Evolutionary conservation across 176 grass and related monocot genomes (phyloP).

Genomic region (Lolium multiflorum): DNA sequence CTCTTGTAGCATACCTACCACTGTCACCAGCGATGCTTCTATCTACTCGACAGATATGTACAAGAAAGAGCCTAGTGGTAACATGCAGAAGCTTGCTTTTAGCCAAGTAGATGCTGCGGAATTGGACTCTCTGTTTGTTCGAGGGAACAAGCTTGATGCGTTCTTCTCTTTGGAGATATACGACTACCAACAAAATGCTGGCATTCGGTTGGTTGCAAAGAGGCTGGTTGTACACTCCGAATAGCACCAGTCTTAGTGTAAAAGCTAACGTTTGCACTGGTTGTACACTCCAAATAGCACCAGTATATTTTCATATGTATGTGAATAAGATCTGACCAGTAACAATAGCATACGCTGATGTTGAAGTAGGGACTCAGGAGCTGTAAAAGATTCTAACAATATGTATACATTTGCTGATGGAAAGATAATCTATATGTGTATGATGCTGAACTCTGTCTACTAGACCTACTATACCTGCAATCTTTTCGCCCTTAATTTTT

Average conservation of each 20-base stretch:
- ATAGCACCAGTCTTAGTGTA: constrained; percentile 40
- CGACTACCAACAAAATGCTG: constrained; percentile 83
- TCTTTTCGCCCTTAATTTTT: not conserved
- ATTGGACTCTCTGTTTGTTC: constrained; percentile 62
- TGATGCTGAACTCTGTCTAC: not conserved
- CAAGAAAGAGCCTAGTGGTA: constrained; percentile 63
- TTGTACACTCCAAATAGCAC: not conserved
- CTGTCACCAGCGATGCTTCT: constrained; percentile 30
- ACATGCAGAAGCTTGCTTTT: constrained; percentile 76
- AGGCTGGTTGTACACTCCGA: constrained; percentile 69
- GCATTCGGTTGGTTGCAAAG: constrained; percentile 72
- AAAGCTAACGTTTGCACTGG: constrained; percentile 36
- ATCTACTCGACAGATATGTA: constrained; percentile 80
- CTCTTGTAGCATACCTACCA: constrained; percentile 73
- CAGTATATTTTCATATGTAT: constrained; percentile 32
- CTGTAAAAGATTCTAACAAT: constrained; percentile 12
- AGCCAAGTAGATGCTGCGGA: constrained; percentile 62
- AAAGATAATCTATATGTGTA: not conserved
- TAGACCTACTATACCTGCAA: not conserved
- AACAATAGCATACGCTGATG: constrained; percentile 5
- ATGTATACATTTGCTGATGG: constrained; percentile 16
- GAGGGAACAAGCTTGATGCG: constrained; percentile 63
- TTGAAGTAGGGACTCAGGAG: constrained; percentile 32
- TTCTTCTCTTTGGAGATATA: constrained; percentile 73
- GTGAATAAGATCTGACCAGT: constrained; percentile 39